phyloP scores from a whole-genome alignment of 2,329 filamentous ascomycete species.

The Monosporascus sp. region DNA sequence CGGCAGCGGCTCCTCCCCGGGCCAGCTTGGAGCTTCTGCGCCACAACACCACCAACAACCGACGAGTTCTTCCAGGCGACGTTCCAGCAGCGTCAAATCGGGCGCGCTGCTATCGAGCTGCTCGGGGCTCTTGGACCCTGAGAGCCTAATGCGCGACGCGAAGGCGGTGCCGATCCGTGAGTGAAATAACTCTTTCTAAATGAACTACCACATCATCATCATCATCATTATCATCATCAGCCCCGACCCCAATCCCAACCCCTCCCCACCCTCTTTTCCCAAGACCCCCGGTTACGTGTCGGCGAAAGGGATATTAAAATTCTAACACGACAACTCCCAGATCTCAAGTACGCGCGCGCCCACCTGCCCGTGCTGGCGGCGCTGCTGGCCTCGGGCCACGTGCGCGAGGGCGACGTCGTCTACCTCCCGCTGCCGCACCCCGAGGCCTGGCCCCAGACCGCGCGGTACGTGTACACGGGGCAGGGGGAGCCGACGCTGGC shows the following conservation, averaged over 20 bases:
- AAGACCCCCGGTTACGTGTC: conserved; percentile 1
- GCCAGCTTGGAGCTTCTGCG: no score
- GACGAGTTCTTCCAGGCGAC: conserved; percentile 8
- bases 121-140: conserved; percentile 8
- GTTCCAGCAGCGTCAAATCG: conserved; percentile 19
- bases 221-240: neutral
- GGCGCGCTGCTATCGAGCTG: conserved; percentile 8
- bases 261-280: neutral
- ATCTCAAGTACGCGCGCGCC: conserved; percentile 41
- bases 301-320: neutral
- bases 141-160: conserved; percentile 20
- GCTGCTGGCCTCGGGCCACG: conserved; percentile 48
- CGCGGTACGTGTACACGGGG: conserved; percentile 51
- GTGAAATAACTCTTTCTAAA: conserved; percentile 16
- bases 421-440: conserved; percentile 55
- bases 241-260: neutral
- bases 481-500: conserved; percentile 38
- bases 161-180: conserved; percentile 41
- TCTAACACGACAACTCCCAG: conserved; percentile 23
- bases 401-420: conserved; percentile 46
- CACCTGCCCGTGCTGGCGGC: conserved; percentile 49
- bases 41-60: no score
- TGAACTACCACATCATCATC: neutral
- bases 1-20: neutral
- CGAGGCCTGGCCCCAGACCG: conserved; percentile 48